Evolutionary conservation across 1,284 basidiomycete genomes (phyloP), one percentile per base, ranked within the genome.

Genomic region (Heterobasidion irregulare): DNA sequence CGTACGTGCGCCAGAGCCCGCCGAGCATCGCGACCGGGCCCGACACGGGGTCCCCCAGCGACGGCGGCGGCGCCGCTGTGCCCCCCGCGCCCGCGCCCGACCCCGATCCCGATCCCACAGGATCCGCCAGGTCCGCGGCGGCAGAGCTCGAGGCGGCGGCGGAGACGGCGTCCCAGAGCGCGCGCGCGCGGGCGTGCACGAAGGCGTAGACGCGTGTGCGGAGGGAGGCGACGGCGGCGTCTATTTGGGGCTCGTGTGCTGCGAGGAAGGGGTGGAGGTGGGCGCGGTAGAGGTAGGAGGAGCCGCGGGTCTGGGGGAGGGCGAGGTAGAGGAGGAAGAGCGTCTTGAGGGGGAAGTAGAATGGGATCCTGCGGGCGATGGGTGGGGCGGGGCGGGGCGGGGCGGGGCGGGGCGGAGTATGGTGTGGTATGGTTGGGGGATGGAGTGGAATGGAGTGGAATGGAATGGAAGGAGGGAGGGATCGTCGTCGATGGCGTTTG

Each of bases 341-440:
- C 5, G 85, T 89, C 76, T 94, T 95, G 65, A 92, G 59, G 52
- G 84, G 76, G 70, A 87, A 88, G 74, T 96, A 96, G 68, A 95
- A 82, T 12, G 93, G 93, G 58, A 96, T 78, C 90, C 92, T 92
- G n/a, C n/a, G n/a, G n/a, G n/a, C n/a, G n/a, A n/a, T n/a, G n/a
- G n/a, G n/a, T n/a, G n/a, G n/a, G n/a, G 57, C 33, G 35, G 16
- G 16, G 13, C 41, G 2, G 13, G n/a, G n/a, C 0, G n/a, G n/a
- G 12, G 2, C 8, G 26, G n/a, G 32, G 7, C 38, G 18, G 32
- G 26, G 46, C 15, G 50, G 15, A 48, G 47, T n/a, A 26, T 26
- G 19, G 19, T 26, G 3, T 26, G 19, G 13, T 38, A 2, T 19
- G n/a, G n/a, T 1, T 19, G 4, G 15, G 26, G n/a, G 32, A 7